phyloP scores from a whole-genome alignment of 495 filamentous ascomycete genomes.

The Achaetomiella virescens region DNA sequence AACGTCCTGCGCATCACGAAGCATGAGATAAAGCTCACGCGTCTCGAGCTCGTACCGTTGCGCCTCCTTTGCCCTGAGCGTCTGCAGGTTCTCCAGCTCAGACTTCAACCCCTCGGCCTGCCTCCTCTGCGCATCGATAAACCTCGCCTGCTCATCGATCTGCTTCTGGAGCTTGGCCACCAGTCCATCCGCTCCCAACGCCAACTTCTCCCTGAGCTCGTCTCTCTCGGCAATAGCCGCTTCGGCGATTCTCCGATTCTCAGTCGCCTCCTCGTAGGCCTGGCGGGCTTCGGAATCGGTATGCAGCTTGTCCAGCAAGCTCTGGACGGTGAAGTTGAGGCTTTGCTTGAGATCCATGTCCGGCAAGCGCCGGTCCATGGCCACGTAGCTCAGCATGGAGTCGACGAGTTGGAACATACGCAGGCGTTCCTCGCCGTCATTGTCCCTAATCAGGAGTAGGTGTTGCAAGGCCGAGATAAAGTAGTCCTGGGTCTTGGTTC shows the following conservation, averaged over 20 bases:
- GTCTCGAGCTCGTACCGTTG: conserved; percentile 95
- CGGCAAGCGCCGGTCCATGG: conserved; percentile 92
- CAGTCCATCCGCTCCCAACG: conserved; percentile 87
- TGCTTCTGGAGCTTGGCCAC: conserved; percentile 91
- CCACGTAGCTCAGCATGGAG: conserved; percentile 96
- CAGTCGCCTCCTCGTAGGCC: conserved; percentile 81
- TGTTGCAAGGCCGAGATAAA: conserved; percentile 95
- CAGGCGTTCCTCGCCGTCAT: conserved; percentile 83
- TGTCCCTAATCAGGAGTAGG: conserved; percentile 87
- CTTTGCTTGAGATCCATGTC: conserved; percentile 97
- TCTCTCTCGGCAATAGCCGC: conserved; percentile 93
- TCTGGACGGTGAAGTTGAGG: conserved; percentile 95
- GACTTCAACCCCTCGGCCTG: conserved; percentile 82
- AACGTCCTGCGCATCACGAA: conserved; percentile 94
- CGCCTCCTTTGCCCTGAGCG: conserved; percentile 80
- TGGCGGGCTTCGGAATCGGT: conserved; percentile 92
- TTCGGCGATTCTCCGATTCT: conserved; percentile 86
- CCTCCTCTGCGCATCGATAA: conserved; percentile 82
- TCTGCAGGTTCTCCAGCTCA: conserved; percentile 81
- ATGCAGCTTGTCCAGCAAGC: conserved; percentile 86
- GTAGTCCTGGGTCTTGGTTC: conserved; percentile 83
- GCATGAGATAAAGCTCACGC: conserved; percentile 94
- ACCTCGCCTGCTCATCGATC: conserved; percentile 80
- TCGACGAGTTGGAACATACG: conserved; percentile 98
- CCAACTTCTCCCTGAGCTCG: conserved; percentile 89